Conservation (phyloP, 164 flowering plant species). For the Liriodendron chinense region DNA sequence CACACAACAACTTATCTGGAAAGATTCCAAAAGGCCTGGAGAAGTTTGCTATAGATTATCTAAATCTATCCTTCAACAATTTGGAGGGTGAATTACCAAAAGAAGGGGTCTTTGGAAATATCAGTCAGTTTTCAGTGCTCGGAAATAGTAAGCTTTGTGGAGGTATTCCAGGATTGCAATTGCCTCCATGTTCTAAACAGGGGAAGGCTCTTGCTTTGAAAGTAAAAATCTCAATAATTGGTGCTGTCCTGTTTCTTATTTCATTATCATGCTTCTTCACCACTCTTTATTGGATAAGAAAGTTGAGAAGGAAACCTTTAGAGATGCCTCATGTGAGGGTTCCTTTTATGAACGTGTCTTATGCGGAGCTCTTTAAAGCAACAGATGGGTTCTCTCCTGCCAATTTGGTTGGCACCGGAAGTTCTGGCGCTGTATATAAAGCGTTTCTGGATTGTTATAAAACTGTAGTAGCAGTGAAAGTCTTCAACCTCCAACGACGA, state of each 20-base stretch:
- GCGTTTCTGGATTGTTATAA: slow-evolving; percentile 12
- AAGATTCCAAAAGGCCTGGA: slow-evolving; percentile 5
- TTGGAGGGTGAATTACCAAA: slow-evolving; percentile 17
- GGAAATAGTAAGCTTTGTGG: slow-evolving; percentile 16
- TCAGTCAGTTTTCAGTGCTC: slow-evolving; percentile 17
- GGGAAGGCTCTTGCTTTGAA: not conserved
- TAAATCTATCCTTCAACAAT: slow-evolving; percentile 20
- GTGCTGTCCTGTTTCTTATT: not conserved
- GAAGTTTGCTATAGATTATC: not conserved
- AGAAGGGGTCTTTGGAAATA: slow-evolving; percentile 19
- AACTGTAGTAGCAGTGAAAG: slow-evolving; percentile 32
- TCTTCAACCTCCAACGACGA: slow-evolving; percentile 23
- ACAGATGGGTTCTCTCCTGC: slow-evolving; percentile 29
- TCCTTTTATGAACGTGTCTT: slow-evolving; percentile 17
- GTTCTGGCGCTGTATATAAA: slow-evolving; percentile 33
- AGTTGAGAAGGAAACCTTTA: not conserved
- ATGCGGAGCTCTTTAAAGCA: slow-evolving; percentile 24
- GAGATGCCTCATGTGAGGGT: not conserved
- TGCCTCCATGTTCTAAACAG: slow-evolving; percentile 12
- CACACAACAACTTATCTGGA: slow-evolving; percentile 15
- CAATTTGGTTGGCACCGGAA: slow-evolving; percentile 34
- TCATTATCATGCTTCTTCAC: not conserved
- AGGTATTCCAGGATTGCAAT: slow-evolving; percentile 3
- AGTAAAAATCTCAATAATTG: slow-evolving; percentile 4
- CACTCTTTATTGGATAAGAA: not conserved